Percentiles rank a stretch among this genome's conserved stretches.
Conservation (phyloP, 148 eudicot genomes). For the Salicornia ramosissima region DNA sequence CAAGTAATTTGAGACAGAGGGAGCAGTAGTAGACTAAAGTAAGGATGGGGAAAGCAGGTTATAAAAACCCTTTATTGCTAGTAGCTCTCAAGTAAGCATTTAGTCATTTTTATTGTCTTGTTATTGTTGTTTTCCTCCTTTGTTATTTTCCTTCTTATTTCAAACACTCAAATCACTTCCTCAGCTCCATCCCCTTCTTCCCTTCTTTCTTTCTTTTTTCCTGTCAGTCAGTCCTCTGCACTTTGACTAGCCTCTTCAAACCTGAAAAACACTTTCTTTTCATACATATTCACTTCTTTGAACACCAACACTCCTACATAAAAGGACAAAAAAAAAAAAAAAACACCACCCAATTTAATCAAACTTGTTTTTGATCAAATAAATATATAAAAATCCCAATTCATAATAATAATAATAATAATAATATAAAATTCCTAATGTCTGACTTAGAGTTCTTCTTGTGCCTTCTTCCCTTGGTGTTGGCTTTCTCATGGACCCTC, state of each 20-base stretch:
- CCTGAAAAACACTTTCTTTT: background rate
- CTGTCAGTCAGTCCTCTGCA: constrained; percentile 24
- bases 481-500: constrained; percentile 37
- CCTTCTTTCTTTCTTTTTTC: background rate
- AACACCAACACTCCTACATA: too few species aligned
- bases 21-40: too few species aligned
- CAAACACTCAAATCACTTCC: too few species aligned
- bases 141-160: constrained; percentile 1
- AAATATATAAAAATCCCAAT: background rate
- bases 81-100: constrained; percentile 25
- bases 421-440: constrained; percentile 29
- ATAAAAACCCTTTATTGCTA: constrained; percentile 27
- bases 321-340: constrained; percentile 8
- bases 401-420: constrained; percentile 6
- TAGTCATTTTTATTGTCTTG: constrained; percentile 22
- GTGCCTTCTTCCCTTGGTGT: constrained; percentile 40
- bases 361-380: constrained; percentile 10
- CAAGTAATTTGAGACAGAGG: too few species aligned
- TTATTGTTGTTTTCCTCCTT: constrained; percentile 7
- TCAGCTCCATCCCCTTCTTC: background rate
- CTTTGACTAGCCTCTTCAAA: constrained; percentile 13
- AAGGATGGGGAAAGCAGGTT: constrained; percentile 30
- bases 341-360: constrained; percentile 4
- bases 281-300: too few species aligned
- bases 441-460: constrained; percentile 64